These are phyloP conservation scores for Linnemannia schmuckeri DNA, from an alignment of 192 early-diverging fungal species.

Conservation along the genomic window DNA sequence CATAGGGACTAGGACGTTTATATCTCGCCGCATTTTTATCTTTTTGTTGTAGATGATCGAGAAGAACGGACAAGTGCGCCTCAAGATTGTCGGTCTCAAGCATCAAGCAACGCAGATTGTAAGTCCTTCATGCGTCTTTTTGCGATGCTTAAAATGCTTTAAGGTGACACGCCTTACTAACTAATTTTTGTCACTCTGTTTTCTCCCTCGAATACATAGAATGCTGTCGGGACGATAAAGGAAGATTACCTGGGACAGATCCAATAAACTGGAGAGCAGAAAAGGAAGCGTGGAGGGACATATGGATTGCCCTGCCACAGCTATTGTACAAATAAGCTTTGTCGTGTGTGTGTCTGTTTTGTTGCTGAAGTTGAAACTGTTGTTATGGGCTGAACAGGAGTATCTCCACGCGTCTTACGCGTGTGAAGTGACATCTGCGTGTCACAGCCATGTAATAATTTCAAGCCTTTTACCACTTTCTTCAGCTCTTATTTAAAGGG, in stretches of 20 bases:
- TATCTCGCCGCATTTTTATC: not conserved
- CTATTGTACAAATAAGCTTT: not conserved
- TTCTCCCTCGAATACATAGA: conserved; percentile 60
- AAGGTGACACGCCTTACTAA: not conserved
- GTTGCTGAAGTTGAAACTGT: not conserved
- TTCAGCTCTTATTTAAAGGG: too few relatives aligned
- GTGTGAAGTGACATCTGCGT: too few relatives aligned
- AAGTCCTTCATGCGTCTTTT: conserved; percentile 52
- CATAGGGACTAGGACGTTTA: not conserved
- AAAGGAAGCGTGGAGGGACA: not conserved
- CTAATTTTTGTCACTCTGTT: not conserved
- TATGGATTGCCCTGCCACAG: not conserved
- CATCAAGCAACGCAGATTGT: conserved; percentile 95
- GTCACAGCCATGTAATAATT: too few relatives aligned
- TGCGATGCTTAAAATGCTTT: not conserved
- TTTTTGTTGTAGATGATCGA: conserved; percentile 72
- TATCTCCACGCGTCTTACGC: too few relatives aligned
- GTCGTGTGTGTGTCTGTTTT: not conserved
- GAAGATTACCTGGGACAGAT: conserved; percentile 95
- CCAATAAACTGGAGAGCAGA: conserved; percentile 43
- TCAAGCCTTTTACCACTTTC: too few relatives aligned
- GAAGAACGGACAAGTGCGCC: conserved; percentile 86
- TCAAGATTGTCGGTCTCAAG: conserved; percentile 92
- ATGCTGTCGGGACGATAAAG: conserved; percentile 96
- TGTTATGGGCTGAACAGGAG: too few relatives aligned